A percentile compares a stretch with the other conserved stretches of the same genome.
phyloP scores from a whole-genome alignment of 306 rosid genomes.

The Dryas octopetala region DNA sequence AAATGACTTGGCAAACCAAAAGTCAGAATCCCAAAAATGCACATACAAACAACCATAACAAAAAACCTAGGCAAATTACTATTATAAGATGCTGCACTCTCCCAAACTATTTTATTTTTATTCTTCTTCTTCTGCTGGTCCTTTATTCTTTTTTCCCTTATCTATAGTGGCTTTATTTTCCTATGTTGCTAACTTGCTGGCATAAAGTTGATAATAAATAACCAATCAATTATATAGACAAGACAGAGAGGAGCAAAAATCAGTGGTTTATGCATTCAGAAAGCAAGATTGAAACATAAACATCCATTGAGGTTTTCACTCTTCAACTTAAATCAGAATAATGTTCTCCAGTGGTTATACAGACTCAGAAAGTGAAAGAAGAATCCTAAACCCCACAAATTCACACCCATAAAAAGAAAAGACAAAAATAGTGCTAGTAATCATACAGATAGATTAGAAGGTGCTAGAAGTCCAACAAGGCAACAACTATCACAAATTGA shows the following conservation, averaged over 20 bases:
- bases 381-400: not conserved
- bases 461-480: not conserved
- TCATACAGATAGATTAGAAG: not conserved
- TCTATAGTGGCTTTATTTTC: not conserved
- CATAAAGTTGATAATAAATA: not conserved
- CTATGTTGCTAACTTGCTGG: not conserved
- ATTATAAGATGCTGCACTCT: not conserved
- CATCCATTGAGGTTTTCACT: not conserved
- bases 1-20: constrained; percentile 19
- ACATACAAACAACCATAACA: not conserved
- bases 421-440: not conserved
- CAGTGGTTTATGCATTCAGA: not conserved
- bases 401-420: not conserved
- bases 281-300: not conserved
- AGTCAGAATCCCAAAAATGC: constrained; percentile 11
- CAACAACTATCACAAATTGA: not conserved
- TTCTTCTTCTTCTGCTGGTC: not conserved
- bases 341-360: not conserved
- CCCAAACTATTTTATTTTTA: not conserved
- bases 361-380: not conserved
- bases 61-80: not conserved
- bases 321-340: not conserved
- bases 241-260: not conserved
- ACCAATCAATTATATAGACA: not conserved
- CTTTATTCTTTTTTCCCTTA: not conserved